Base-by-base conservation (phyloP, 1,139 yeast species). In the Hemisphaericaspora xylofermentans region DNA sequence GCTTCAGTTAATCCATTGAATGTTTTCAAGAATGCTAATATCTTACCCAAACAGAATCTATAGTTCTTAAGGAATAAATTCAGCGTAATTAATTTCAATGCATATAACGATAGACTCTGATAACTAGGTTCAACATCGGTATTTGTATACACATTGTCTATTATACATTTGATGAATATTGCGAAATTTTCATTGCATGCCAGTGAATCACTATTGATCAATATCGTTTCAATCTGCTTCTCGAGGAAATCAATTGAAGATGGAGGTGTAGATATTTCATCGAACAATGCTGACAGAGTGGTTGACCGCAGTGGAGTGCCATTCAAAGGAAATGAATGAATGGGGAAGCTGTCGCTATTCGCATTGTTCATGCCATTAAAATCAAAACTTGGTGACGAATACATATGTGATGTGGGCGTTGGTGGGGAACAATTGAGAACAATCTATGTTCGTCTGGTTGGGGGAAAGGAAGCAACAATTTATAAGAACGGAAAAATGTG, bases 161-260 rank as follows among this genome's bases (percentile, higher is more conserved):
- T 57, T 2, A 69, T 62, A 22, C 57, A 46, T 50, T 71, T 71
- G 43, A 72, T 50, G 44, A 53, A 68, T 6, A 56, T 50, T 3
- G 71, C 66, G 19, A 72, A 54, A 51, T 68, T 70, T 40, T 62
- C 59, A 50, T 72, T 72, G 47, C 75, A 68, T 49, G 66, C 77
- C 6, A 49, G 46, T 6, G 73, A 51, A 45, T 72, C 78, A 46
- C 75, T 68, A 38, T 66, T 67, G 33, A 69, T 57, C 22, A 63
- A 42, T n/a, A 61, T 50, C 12, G 54, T 49, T 2, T 56, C 46
- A 16, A 63, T 38, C 32, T 56, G 57, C 6, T 51, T 57, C 12
- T 53, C 52, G 6, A 56, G 26, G 25, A 21, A 48, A 33, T 46
- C 12, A 19, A 30, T 12, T 19, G 22, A 10, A 36, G 33, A 10